A percentile compares a stretch with the other conserved stretches of the same genome.
These are phyloP conservation scores for Plenodomus lindquistii DNA, from an alignment of 2,329 filamentous ascomycete genomes.

Conservation along the genomic window DNA sequence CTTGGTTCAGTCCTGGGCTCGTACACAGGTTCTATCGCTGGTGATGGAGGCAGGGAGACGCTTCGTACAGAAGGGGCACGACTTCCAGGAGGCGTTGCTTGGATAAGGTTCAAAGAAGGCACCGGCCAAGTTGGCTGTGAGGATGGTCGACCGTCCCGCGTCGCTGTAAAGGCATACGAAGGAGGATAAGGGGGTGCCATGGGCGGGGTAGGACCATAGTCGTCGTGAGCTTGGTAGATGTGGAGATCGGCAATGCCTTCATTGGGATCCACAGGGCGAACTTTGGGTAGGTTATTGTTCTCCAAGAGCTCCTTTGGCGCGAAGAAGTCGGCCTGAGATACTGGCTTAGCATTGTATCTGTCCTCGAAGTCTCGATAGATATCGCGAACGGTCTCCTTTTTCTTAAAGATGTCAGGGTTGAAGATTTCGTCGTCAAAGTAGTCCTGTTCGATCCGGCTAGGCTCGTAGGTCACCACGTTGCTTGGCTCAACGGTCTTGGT, in stretches of 20 bases:
- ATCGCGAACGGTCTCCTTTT: conserved; percentile 44
- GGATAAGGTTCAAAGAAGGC: conserved; percentile 60
- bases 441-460: conserved; percentile 38
- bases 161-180: conserved; percentile 45
- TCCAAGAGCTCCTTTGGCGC: conserved; percentile 50
- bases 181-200: conserved; percentile 42
- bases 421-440: conserved; percentile 52
- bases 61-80: conserved; percentile 44
- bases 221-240: conserved; percentile 47
- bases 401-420: conserved; percentile 52
- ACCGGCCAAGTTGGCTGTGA: conserved; percentile 49
- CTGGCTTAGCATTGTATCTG: conserved; percentile 44
- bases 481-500: conserved; percentile 34
- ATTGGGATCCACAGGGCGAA: conserved; percentile 44
- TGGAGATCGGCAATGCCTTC: conserved; percentile 51
- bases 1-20: conserved; percentile 25
- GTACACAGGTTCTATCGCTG: conserved; percentile 33
- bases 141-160: conserved; percentile 45
- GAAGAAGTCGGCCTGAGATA: conserved; percentile 54
- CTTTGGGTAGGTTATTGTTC: conserved; percentile 42
- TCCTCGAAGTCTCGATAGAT: conserved; percentile 50
- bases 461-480: conserved; percentile 42
- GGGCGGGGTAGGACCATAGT: conserved; percentile 32
- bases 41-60: conserved; percentile 41
- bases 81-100: conserved; percentile 62